phyloP scores from a whole-genome alignment of 2,329 filamentous ascomycete species.

The Pezicula neosporulosa region DNA sequence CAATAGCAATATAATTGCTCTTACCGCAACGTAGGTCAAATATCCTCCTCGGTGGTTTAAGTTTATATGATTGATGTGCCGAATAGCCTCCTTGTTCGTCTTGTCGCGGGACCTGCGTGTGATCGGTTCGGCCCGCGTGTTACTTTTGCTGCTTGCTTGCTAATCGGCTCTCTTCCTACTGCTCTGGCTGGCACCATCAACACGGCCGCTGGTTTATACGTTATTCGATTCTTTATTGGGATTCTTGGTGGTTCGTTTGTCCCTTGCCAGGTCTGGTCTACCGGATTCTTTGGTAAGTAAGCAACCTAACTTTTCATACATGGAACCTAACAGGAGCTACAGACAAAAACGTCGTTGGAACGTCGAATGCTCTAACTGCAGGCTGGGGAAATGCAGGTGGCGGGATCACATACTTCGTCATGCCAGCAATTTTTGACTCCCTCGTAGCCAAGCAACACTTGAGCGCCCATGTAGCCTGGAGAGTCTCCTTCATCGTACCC shows the following conservation, averaged over 20 bases:
- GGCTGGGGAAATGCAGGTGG: conserved; percentile 83
- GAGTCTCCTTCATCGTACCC: conserved; percentile 79
- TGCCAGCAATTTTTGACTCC: conserved; percentile 85
- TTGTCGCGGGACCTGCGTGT: conserved; percentile 76
- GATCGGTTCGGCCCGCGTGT: conserved; percentile 75
- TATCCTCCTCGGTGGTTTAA: neutral
- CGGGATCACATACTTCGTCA: conserved; percentile 87
- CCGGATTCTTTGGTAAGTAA: conserved; percentile 62
- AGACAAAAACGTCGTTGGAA: conserved; percentile 84
- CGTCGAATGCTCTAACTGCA: conserved; percentile 77
- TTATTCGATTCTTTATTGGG: conserved; percentile 72
- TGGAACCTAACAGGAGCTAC: too few relatives aligned
- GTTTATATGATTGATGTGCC: conserved; percentile 1
- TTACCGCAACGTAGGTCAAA: conserved; percentile 57
- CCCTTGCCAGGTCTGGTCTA: conserved; percentile 85
- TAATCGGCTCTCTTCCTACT: conserved; percentile 73
- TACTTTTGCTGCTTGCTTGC: conserved; percentile 73
- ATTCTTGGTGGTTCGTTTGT: conserved; percentile 74
- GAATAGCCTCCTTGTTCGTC: conserved; percentile 61
- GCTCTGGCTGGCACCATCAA: conserved; percentile 75
- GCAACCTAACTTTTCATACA: conserved; percentile 69
- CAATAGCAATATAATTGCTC: conserved; percentile 85
- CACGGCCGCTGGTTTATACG: conserved; percentile 61
- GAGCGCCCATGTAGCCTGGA: conserved; percentile 69
- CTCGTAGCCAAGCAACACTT: conserved; percentile 59